phyloP scores from a whole-genome alignment of 1,139 yeast genomes.

The Sugiyamaella pinicola region DNA sequence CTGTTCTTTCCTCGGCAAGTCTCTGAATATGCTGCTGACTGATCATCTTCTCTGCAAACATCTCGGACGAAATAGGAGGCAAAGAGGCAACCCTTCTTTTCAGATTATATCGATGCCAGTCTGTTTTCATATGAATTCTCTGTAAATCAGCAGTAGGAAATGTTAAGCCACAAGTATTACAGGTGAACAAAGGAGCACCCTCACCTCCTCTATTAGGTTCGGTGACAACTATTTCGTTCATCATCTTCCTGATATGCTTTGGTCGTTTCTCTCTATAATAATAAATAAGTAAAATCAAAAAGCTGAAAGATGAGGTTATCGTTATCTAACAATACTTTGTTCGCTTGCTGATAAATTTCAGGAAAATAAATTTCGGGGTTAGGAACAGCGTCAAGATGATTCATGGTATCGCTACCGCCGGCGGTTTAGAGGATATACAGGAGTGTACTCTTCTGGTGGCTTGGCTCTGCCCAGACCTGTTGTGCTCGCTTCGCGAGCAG shows the following conservation, averaged over 20 bases:
- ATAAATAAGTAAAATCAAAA: conserved; percentile 2
- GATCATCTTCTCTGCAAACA: conserved; percentile 75
- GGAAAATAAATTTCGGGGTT: conserved; percentile 13
- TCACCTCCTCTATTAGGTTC: conserved; percentile 29
- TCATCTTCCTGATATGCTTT: background rate
- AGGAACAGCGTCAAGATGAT: conserved; percentile 9
- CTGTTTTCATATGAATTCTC: conserved; percentile 91
- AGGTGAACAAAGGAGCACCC: conserved; percentile 53
- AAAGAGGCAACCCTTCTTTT: conserved; percentile 88
- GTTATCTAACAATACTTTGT: no score
- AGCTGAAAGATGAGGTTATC: no score
- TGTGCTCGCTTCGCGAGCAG: no score
- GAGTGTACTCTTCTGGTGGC: no score
- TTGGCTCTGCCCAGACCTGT: no score
- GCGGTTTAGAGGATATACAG: conserved; percentile 2
- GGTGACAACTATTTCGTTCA: conserved; percentile 85
- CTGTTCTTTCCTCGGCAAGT: conserved; percentile 50
- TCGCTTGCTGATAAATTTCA: conserved; percentile 6
- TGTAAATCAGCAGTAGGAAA: conserved; percentile 80
- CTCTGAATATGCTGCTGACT: conserved; percentile 44
- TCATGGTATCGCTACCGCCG: background rate
- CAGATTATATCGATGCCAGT: conserved; percentile 92
- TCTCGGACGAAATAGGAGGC: conserved; percentile 76
- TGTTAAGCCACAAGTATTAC: conserved; percentile 83
- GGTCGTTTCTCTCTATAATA: background rate